phyloP scores from a whole-genome alignment of 2,329 filamentous ascomycete species.

The Reticulascus tulasneorum region DNA sequence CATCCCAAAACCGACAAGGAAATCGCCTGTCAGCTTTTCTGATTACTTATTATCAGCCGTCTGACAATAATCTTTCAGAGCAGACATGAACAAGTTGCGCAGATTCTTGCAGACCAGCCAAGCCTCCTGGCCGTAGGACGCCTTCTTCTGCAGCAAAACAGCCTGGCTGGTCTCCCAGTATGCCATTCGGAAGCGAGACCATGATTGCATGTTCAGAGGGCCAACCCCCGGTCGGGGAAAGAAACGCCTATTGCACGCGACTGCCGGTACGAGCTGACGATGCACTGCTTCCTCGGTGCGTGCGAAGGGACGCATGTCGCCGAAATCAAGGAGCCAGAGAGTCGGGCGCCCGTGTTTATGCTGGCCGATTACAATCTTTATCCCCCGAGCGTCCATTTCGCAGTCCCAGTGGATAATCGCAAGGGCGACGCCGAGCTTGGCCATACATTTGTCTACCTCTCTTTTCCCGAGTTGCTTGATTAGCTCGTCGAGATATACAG shows the following conservation, averaged over 20 bases:
- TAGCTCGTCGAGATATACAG: conserved; percentile 7
- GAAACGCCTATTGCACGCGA: conserved; percentile 6
- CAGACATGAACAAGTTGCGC: too few species aligned
- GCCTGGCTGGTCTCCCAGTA: too few species aligned
- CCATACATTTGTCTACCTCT: not conserved
- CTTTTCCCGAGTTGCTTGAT: not conserved
- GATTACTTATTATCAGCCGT: too few species aligned
- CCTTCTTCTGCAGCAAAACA: too few species aligned
- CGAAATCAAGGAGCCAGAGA: conserved; percentile 4
- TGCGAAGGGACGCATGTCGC: not conserved
- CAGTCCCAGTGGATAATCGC: conserved; percentile 7
- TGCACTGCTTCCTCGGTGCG: not conserved
- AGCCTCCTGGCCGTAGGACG: too few species aligned
- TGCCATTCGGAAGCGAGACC: too few species aligned
- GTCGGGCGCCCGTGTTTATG: not conserved
- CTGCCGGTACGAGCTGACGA: not conserved
- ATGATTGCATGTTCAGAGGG: too few species aligned
- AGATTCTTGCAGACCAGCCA: too few species aligned
- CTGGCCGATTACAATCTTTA: conserved; percentile 2
- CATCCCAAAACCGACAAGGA: too few species aligned
- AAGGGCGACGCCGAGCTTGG: conserved; percentile 4
- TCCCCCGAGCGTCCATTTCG: not conserved
- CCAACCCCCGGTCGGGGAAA: conserved; percentile 6
- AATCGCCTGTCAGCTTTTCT: too few species aligned
- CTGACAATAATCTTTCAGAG: too few species aligned